Evolutionary conservation across 2,329 filamentous ascomycete genomes (phyloP).

Genomic region (Cercospora sp.): DNA sequence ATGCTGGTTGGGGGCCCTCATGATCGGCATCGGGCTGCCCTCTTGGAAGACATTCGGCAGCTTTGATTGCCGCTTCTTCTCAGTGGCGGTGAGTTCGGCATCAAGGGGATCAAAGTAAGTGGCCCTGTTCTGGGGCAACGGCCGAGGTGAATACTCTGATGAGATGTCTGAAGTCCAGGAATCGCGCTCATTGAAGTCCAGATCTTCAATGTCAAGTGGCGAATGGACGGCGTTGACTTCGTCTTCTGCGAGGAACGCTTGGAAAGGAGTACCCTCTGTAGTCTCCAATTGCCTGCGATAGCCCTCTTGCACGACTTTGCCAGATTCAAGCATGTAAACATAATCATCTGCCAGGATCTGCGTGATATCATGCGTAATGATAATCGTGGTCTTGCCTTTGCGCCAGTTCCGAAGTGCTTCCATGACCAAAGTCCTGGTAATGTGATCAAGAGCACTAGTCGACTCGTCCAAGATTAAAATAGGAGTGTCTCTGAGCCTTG

Average conservation of each 20-base stretch:
- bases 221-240: conserved; percentile 21
- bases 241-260: conserved; percentile 33
- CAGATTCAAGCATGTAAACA: conserved; percentile 75
- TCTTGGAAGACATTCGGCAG: conserved; percentile 32
- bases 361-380: conserved; percentile 86
- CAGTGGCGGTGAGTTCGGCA: conserved; percentile 31
- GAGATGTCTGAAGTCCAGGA: conserved; percentile 16
- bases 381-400: conserved; percentile 77
- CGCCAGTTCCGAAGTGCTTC: conserved; percentile 76
- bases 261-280: conserved; percentile 35
- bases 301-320: conserved; percentile 68
- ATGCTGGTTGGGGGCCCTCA: conserved; percentile 23
- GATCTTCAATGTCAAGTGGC: conserved; percentile 23
- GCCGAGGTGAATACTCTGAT: neutral
- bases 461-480: conserved; percentile 86
- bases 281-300: conserved; percentile 57
- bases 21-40: conserved; percentile 29
- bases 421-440: conserved; percentile 67
- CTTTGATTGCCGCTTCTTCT: conserved; percentile 32
- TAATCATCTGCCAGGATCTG: conserved; percentile 74
- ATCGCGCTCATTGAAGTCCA: conserved; percentile 9
- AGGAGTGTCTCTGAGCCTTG: conserved; percentile 72
- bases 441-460: conserved; percentile 80
- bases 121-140: conserved; percentile 8
- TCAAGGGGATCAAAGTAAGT: conserved; percentile 32